These are phyloP conservation scores for Gloeophyllum trabeum DNA, from an alignment of 768 basidiomycete species.

Conservation along the genomic window DNA sequence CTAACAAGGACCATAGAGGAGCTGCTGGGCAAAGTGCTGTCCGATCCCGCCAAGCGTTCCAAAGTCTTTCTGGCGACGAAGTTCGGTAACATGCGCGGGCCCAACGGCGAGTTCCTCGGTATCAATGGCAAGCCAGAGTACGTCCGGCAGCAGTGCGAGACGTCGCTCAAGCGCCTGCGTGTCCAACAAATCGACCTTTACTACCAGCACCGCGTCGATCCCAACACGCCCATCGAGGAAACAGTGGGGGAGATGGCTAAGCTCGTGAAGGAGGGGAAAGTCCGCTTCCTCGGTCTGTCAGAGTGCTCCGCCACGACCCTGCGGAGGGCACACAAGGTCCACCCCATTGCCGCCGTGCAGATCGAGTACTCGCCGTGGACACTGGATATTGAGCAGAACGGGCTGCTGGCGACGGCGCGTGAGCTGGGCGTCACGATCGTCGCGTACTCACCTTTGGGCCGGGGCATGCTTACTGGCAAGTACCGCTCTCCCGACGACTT, in stretches of 20 bases:
- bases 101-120: slow-evolving; percentile 8
- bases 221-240: not conserved
- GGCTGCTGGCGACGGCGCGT: slow-evolving; percentile 25
- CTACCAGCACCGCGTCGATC: slow-evolving; percentile 23
- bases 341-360: slow-evolving; percentile 32
- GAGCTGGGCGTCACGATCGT: slow-evolving; percentile 35
- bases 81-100: slow-evolving; percentile 26
- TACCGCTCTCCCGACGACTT: slow-evolving; percentile 30
- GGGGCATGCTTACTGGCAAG: slow-evolving; percentile 36
- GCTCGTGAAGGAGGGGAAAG: slow-evolving; percentile 14
- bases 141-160: slow-evolving; percentile 23
- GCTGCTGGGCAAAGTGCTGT: slow-evolving; percentile 7
- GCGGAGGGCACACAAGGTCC: slow-evolving; percentile 24
- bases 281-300: slow-evolving; percentile 18
- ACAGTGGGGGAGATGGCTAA: slow-evolving; percentile 10
- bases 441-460: slow-evolving; percentile 35
- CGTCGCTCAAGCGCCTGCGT: slow-evolving; percentile 25
- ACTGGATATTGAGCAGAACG: slow-evolving; percentile 31
- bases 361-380: slow-evolving; percentile 33
- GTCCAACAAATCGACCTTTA: slow-evolving; percentile 26
- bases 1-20: too few species aligned
- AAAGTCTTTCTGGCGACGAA: slow-evolving; percentile 58
- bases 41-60: slow-evolving; percentile 20
- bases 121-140: slow-evolving; percentile 29
- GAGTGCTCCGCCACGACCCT: slow-evolving; percentile 15